phyloP scores from a whole-genome alignment of 768 basidiomycete genomes.

The Krasilnikovozyma curviuscula region DNA sequence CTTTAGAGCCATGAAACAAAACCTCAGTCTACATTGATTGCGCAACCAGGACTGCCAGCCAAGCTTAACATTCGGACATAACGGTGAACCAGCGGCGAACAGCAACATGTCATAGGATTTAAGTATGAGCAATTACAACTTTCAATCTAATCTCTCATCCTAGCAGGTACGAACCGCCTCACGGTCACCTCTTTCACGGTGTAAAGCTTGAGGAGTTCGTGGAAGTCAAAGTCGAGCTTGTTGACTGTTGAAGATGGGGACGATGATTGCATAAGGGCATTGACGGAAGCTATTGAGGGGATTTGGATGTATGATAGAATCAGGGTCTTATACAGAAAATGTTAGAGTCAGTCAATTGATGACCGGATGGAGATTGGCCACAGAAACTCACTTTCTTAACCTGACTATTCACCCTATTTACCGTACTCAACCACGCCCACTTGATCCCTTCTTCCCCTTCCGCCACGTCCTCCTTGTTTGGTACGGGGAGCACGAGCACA shows the following conservation, averaged over 20 bases:
- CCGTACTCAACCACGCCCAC: conserved; percentile 93
- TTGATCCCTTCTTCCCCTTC: conserved; percentile 31
- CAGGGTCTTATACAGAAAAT: conserved; percentile 44
- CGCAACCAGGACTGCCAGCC: no score
- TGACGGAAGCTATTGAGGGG: conserved; percentile 36
- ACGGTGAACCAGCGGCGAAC: no score
- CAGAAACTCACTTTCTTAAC: conserved; percentile 62
- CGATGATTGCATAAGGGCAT: no score
- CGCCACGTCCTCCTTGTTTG: conserved; percentile 17
- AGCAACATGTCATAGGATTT: no score
- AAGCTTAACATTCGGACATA: no score
- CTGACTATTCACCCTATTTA: conserved; percentile 89
- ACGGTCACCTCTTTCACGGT: conserved; percentile 67
- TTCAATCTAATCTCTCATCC: conserved; percentile 73
- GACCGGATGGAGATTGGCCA: neutral
- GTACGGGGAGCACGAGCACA: conserved; percentile 65
- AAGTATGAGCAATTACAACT: no score
- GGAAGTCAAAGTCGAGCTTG: conserved; percentile 18
- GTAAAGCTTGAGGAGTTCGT: conserved; percentile 48
- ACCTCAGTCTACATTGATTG: no score
- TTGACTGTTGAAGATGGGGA: no score
- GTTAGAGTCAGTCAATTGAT: neutral
- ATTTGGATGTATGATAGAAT: conserved; percentile 83
- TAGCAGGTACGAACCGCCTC: conserved; percentile 68
- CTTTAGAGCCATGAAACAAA: no score